These are phyloP conservation scores for Saxophila tyrrhenica DNA, from an alignment of 495 filamentous ascomycete species.

Conservation along the genomic window DNA sequence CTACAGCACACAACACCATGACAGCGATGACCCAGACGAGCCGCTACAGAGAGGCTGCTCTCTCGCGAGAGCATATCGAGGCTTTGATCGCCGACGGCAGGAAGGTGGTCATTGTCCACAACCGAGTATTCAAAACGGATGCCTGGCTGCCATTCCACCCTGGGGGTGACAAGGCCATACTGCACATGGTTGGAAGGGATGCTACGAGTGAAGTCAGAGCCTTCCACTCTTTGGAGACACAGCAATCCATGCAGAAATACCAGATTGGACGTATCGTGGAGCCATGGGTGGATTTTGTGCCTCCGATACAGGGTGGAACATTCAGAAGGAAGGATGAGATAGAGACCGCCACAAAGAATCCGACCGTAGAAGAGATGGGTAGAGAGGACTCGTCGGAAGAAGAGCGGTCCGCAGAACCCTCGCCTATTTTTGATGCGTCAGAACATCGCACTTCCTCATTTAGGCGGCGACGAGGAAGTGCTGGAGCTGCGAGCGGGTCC, in stretches of 20 bases:
- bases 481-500: slow-evolving; percentile 15
- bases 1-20: background rate
- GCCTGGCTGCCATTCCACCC: slow-evolving; percentile 83
- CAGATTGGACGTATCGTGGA: slow-evolving; percentile 77
- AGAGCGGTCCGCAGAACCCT: slow-evolving; percentile 35
- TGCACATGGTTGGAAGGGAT: slow-evolving; percentile 93
- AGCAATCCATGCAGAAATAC: slow-evolving; percentile 64
- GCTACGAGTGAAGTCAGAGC: slow-evolving; percentile 90
- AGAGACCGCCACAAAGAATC: slow-evolving; percentile 18
- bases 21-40: background rate
- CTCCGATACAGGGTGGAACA: slow-evolving; percentile 72
- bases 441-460: background rate
- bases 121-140: slow-evolving; percentile 74
- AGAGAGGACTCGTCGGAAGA: slow-evolving; percentile 32
- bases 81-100: slow-evolving; percentile 78
- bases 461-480: slow-evolving; percentile 3
- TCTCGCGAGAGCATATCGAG: slow-evolving; percentile 65
- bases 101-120: slow-evolving; percentile 67
- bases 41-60: slow-evolving; percentile 15
- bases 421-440: slow-evolving; percentile 30
- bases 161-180: slow-evolving; percentile 82
- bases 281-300: slow-evolving; percentile 76
- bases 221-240: slow-evolving; percentile 81
- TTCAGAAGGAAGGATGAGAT: slow-evolving; percentile 50
- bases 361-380: slow-evolving; percentile 27